Base-by-base conservation (phyloP, 2,329 filamentous ascomycete genomes). In the Orbilia ellipsospora region DNA sequence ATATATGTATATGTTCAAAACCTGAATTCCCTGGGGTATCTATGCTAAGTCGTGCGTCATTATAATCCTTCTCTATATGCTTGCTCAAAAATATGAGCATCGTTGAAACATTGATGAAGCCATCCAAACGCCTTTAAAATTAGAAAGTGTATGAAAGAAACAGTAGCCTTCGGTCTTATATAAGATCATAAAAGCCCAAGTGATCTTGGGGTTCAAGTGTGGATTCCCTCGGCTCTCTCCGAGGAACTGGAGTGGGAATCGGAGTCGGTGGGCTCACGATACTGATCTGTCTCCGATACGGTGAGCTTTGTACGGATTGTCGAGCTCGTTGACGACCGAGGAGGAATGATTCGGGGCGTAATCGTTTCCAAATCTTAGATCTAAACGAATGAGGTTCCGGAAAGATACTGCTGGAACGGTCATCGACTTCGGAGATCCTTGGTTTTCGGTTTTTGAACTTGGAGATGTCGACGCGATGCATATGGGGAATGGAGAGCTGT, bases 381-480 rank as follows among this genome's bases (percentile, higher is more conserved):
- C 64, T 42, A 23, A 75, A 68, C 57, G 28, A 59, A 23, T 55
- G 28, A 3, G 42, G 57, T 45, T 75, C 72, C 5, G 52, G 28
- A 20, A 65, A 51, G 48, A 31, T 10, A 52, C 20, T 13, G 48
- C 15, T 16, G 45, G 23, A 26, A 28, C 44, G 40, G 20, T 54
- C 16, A 31, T 48, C 52, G 26, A 42, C 13, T 31, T 63, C 50
- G 20, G 59, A 42, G 3, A 26, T 42, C 65, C 48, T 61, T n/a
- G 55, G 50, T 55, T 74, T 68, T 40, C 72, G 72, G 36, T 54
- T 60, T 50, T 75, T 68, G 64, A 75, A 75, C 44, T 75, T 75
- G n/a, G 72, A 69, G 23, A 75, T 52, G 42, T 75, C 72, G 40
- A 75, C 72, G 50, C 64, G 64, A 45, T 75, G 72, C 72, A 75